Evolutionary conservation across 768 basidiomycete species (phyloP), one percentile per base, ranked within the genome.

Genomic region (Psilocybe cyanescens): DNA sequence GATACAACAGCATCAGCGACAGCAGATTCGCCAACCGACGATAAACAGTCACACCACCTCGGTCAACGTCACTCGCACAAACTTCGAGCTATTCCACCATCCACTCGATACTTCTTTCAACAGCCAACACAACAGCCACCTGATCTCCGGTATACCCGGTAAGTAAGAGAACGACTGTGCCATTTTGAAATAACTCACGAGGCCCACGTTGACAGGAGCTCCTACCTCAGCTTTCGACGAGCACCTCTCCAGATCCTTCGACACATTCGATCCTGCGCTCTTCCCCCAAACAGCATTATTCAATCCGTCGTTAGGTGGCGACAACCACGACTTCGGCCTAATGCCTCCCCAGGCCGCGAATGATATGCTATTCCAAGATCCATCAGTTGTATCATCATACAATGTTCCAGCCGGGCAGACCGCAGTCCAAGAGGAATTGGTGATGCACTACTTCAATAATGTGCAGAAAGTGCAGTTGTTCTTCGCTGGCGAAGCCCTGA

Each of bases 361-460:
- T 59, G 53, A 52, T 41, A 12, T 52, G 3, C 37, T 54, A 28
- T 60, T 66, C 47, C 37, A 54, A 14, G 62, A 63, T 8, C 57
- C 58, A 3, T 35, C 62, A 3, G 17, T 59, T 16, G 28, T 53
- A 44, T 55, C 64, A 7, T 61, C 62, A 55, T 72, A 69, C 62
- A 63, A 62, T 30, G 55, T 70, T 63, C 66, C 68, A 29, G 61
- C 75, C 29, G 74, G 74, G 44, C 81, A 83, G 63, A 77, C 75
- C 58, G 70, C 72, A 35, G 71, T 83, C 44, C 83, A 86, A 65
- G 79, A 82, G 57, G 83, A 86, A 39, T 83, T 87, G 63, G 83
- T 91, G 55, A 76, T 86, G 66, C 90, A 92, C 73, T 93, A 92
- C 73, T 92, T 94, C 70, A 83, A 85, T 55, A 81, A 88, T 61